Base-by-base conservation (phyloP, 306 rosid genomes). In the Gillenia trifoliata region DNA sequence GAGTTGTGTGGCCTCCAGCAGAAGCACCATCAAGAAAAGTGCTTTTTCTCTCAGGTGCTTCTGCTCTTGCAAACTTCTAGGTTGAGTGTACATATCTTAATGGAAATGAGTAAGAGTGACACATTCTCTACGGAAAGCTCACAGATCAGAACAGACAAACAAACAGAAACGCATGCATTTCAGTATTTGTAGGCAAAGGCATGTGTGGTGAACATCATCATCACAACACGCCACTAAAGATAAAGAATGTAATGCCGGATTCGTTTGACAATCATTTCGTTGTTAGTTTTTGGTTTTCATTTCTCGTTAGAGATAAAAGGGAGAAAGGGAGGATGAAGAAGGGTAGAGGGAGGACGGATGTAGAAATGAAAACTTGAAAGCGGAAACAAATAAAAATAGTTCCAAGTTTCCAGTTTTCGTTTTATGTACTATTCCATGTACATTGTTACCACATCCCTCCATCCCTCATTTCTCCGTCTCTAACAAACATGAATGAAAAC, bases 161-260 rank as follows among this genome's bases (percentile, higher is more conserved):
- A 20, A 52, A 54, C 26, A 38, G 23, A 34, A 36, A 7, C 40
- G 75, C 80, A 76, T 50, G 75, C 64, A 47, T 19, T 16, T 54
- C 40, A 15, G n/a, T 59, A 30, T 11, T 8, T 31, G n/a, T 25
- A 68, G 57, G 28, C 70, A 49, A 52, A 70, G 33, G 36, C 80
- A 68, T 45, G 33, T 33, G 75, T 49, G 49, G 41, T 31, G 56
- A 28, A 56, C 64, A 50, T 36, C 72, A 52, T 75, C 55, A 64
- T 34, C 71, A 10, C 65, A 49, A 31, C 36, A 30, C 13, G 25
- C 30, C 33, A 31, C 17, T 16, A 61, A 62, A 8, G 61, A 62
- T 50, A 7, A 23, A 20, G 22, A 66, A 41, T 36, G 11, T 36
- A 0, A 25, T 50, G 56, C 1, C 16, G 8, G 1, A 8, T 8